Evolutionary conservation across 2,329 filamentous ascomycete species (phyloP), one percentile per base, ranked within the genome.

Genomic region (Pestalotiopsis fici): DNA sequence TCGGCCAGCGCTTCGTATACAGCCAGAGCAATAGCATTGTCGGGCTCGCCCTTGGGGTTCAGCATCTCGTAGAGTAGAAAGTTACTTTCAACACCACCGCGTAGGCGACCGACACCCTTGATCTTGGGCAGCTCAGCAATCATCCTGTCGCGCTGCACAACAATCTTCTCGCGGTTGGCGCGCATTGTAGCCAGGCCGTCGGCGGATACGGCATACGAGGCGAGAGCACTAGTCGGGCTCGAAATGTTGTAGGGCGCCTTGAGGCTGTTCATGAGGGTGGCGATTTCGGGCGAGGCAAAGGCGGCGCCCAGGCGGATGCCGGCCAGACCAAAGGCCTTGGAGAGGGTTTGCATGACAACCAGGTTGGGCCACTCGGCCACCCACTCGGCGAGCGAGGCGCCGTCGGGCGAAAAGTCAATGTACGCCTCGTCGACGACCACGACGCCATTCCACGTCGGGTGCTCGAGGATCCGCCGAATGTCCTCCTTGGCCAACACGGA

Each of bases 181-280:
- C 84, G 83, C 95, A 98, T 97, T 15, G 91, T 85, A 0, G 84
- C 81, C 57, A 98, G 79, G 31, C 95, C 95, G 21, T 84, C 80
- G 0, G 85, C 81, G 1, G 87, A 85, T 50, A 98, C 83, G 3
- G 93, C 95, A 25, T 91, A 88, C 47, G 85, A 87, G 1, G 95
- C 96, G 21, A 99, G 85, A 43, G 91, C 90, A 73, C 91, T 94
- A 1, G 95, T 98, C 0, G 94, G 94, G 73, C 91, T 95, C 3
- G 94, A 92, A 74, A 99, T 91, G 81, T 98, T 98, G 83, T 99
- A 99, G 0, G 96, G 96, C 0, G 96, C 95, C 82, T 98, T 98
- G 75, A 99, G 86, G 77, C 87, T 94, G 82, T 99, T 99, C 66
- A 99, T 86, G 13, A 99, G 84, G 18, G 82, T 80, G 2, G 95